Conservation (phyloP, 495 filamentous ascomycete species). For the Darksidea phi region DNA sequence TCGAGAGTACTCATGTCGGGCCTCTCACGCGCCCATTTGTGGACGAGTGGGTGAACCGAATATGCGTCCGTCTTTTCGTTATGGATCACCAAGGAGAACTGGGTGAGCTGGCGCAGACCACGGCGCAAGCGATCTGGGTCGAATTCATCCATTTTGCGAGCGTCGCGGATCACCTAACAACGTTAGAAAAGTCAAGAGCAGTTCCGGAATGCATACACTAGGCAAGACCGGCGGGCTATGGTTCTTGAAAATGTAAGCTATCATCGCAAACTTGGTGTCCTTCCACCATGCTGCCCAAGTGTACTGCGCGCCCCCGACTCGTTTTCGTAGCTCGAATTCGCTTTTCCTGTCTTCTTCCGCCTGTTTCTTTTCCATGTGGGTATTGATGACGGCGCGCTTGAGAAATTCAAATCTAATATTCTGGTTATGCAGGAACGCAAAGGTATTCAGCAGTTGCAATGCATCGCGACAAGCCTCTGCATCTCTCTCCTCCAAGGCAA, state of each 20-base stretch:
- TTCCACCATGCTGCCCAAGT: too few relatives aligned
- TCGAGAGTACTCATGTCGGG: conserved; percentile 40
- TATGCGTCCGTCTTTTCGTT: conserved; percentile 39
- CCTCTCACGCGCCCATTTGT: conserved; percentile 46
- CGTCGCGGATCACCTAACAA: conserved; percentile 39
- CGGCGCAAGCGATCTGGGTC: conserved; percentile 31
- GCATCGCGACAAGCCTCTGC: conserved; percentile 3
- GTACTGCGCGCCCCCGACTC: too few relatives aligned
- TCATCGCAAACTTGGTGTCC: too few relatives aligned
- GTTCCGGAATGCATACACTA: too few relatives aligned
- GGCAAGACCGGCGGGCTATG: conserved; percentile 30
- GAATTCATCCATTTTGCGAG: conserved; percentile 5
- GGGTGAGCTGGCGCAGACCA: conserved; percentile 37
- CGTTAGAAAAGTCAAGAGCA: too few relatives aligned
- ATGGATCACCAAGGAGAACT: conserved; percentile 40
- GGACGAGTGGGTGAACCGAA: conserved; percentile 47
- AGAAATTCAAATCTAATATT: conserved; percentile 11
- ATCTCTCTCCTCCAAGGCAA: neutral
- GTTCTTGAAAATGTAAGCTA: conserved; percentile 2
- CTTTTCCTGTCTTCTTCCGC: too few relatives aligned
- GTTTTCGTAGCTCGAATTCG: too few relatives aligned
- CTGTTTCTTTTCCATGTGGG: conserved; percentile 12
- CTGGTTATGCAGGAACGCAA: conserved; percentile 10
- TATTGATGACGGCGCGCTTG: neutral
- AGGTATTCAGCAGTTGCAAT: neutral